Percentiles rank a stretch among this genome's conserved stretches.
These are phyloP conservation scores for Calonectria multiphialidica DNA, from an alignment of 2,329 filamentous ascomycete species.

Conservation along the genomic window DNA sequence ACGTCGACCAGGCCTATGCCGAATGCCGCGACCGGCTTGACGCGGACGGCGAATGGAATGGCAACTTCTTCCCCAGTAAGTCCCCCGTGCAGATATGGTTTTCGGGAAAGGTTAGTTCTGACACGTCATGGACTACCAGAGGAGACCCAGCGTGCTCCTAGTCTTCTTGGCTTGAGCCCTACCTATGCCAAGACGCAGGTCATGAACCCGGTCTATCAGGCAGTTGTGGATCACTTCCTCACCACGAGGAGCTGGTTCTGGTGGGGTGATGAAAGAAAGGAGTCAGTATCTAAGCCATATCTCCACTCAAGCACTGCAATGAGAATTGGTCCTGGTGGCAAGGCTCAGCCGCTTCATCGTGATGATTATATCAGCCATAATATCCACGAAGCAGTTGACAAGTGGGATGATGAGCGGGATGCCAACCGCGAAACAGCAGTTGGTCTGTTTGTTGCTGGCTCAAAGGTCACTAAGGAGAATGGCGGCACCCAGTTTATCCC, in stretches of 20 bases:
- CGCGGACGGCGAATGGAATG: constrained; percentile 1
- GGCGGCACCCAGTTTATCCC: constrained; percentile 31
- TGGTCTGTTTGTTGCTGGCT: constrained; percentile 16
- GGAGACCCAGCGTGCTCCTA: constrained; percentile 28
- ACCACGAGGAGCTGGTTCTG: constrained; percentile 32
- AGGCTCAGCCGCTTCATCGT: constrained; percentile 25
- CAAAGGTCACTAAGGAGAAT: constrained; percentile 23
- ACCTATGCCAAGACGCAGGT: constrained; percentile 27
- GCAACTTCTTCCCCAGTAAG: constrained; percentile 18
- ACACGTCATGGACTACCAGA: neutral
- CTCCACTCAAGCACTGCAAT: constrained; percentile 29
- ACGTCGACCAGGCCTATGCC: constrained; percentile 1
- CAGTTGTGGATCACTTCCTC: constrained; percentile 30
- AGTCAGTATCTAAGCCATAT: constrained; percentile 30
- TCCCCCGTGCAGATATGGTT: neutral
- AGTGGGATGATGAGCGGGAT: constrained; percentile 20
- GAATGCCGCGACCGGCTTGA: neutral
- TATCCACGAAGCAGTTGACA: neutral
- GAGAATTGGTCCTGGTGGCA: constrained; percentile 26
- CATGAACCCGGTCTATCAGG: constrained; percentile 30
- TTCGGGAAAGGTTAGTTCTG: neutral
- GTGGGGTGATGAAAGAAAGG: constrained; percentile 31
- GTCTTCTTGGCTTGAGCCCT: constrained; percentile 28
- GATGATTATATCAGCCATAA: constrained; percentile 35
- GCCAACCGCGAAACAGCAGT: constrained; percentile 16